Evolutionary conservation across 345 rosid species (phyloP).

Genomic region (Rhodomyrtus tomentosa): DNA sequence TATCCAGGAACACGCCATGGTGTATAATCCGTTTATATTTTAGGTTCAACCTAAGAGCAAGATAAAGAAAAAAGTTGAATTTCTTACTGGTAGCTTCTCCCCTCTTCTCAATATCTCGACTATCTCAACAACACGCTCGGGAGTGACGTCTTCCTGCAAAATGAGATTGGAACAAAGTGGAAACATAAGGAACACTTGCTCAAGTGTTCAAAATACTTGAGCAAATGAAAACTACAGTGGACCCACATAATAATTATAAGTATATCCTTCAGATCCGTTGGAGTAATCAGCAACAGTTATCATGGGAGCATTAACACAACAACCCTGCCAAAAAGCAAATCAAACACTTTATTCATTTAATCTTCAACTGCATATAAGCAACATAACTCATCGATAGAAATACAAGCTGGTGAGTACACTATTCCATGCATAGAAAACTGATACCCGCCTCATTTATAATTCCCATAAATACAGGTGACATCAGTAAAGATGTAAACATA

Average conservation of each 20-base stretch:
- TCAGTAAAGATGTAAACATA: background rate
- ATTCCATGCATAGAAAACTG: background rate
- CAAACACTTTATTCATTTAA: background rate
- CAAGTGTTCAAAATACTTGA: background rate
- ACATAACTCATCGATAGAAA: background rate
- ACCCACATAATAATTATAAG: constrained; percentile 87
- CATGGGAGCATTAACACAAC: constrained; percentile 99
- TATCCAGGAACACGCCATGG: background rate
- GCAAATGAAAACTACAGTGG: background rate
- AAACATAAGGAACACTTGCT: background rate
- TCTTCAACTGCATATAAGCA: background rate
- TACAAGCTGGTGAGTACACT: background rate
- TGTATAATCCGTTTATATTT: background rate
- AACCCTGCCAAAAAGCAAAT: constrained; percentile 49
- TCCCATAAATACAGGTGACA: background rate
- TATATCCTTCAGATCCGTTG: constrained; percentile 90
- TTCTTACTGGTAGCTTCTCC: constrained; percentile 78
- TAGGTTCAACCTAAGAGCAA: background rate
- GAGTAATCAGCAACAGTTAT: constrained; percentile 95
- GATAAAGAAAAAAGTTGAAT: background rate
- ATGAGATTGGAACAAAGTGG: constrained; percentile 1
- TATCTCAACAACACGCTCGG: constrained; percentile 79
- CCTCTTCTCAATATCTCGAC: constrained; percentile 84
- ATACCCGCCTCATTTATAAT: background rate
- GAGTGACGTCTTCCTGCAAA: constrained; percentile 90